Conservation (phyloP, 192 early-diverging fungal genomes). For the Coemansia sp. region DNA sequence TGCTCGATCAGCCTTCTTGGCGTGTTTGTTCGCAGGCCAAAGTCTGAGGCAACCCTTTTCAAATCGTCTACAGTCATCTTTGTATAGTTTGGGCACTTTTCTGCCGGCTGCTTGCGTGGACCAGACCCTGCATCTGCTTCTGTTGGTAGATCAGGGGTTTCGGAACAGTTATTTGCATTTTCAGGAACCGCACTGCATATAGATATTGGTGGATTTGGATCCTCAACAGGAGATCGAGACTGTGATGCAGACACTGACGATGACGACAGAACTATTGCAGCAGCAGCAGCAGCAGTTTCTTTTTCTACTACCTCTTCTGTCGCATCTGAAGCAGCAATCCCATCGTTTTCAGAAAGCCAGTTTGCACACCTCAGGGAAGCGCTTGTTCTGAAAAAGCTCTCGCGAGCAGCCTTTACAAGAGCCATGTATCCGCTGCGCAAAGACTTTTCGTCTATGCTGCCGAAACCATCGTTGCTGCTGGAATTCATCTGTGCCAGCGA, state of each 20-base stretch:
- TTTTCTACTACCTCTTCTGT: background rate
- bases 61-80: constrained; percentile 9
- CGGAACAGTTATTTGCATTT: too few relatives aligned
- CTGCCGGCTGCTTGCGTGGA: background rate
- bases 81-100: constrained; percentile 12
- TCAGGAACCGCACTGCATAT: too few relatives aligned
- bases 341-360: constrained; percentile 12
- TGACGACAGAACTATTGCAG: constrained; percentile 1
- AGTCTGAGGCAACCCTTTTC: constrained; percentile 12
- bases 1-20: constrained; percentile 20
- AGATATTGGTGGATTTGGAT: too few relatives aligned
- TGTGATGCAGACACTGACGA: too few relatives aligned
- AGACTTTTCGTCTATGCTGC: constrained; percentile 1
- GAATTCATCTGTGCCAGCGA: constrained; percentile 9
- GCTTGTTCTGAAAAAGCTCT: constrained; percentile 18
- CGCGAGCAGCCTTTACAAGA: constrained; percentile 18
- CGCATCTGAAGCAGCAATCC: background rate
- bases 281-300: background rate
- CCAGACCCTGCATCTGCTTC: background rate
- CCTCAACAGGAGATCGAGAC: too few relatives aligned
- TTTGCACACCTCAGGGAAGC: constrained; percentile 10
- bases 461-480: background rate
- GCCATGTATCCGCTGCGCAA: constrained; percentile 28
- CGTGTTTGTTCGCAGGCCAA: constrained; percentile 21
- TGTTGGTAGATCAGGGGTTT: too few relatives aligned